These are phyloP conservation scores for Notholithocarpus densiflorus DNA, from an alignment of 306 rosid species.

Conservation along the genomic window DNA sequence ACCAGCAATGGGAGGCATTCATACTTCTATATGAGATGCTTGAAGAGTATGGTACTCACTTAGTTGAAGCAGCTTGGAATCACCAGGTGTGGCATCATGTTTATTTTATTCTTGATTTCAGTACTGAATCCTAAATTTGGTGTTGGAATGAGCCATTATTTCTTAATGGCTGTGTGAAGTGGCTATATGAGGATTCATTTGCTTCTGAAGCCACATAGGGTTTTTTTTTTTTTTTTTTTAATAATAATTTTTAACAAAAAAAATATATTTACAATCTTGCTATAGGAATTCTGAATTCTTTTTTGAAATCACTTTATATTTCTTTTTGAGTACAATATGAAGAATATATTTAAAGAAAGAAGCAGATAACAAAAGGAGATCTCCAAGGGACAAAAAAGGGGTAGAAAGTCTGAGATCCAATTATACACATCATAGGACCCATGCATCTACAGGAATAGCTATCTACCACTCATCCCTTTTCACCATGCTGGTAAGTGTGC, in stretches of 20 bases:
- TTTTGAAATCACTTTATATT: no score
- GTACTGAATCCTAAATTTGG: not conserved
- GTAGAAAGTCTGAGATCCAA: no score
- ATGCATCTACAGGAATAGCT: no score
- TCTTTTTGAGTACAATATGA: no score
- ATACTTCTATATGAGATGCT: conserved; percentile 92
- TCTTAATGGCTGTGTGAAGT: not conserved
- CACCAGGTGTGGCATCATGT: conserved; percentile 59
- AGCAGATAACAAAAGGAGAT: no score
- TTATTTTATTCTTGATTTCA: not conserved
- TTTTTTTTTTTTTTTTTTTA: not conserved
- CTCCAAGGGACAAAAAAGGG: no score
- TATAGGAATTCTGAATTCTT: not conserved
- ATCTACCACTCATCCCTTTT: no score
- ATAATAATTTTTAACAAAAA: no score
- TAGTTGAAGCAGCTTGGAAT: conserved; percentile 98
- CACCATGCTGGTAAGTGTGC: no score
- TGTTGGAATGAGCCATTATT: not conserved
- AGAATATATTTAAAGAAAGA: no score
- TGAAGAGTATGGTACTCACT: conserved; percentile 95
- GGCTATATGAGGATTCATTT: not conserved
- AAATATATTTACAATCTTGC: not conserved
- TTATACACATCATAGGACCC: no score
- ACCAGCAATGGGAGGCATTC: conserved; percentile 83
- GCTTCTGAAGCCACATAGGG: no score